Conservation (phyloP, 2,329 filamentous ascomycete genomes). For the Venturia pyrina region DNA sequence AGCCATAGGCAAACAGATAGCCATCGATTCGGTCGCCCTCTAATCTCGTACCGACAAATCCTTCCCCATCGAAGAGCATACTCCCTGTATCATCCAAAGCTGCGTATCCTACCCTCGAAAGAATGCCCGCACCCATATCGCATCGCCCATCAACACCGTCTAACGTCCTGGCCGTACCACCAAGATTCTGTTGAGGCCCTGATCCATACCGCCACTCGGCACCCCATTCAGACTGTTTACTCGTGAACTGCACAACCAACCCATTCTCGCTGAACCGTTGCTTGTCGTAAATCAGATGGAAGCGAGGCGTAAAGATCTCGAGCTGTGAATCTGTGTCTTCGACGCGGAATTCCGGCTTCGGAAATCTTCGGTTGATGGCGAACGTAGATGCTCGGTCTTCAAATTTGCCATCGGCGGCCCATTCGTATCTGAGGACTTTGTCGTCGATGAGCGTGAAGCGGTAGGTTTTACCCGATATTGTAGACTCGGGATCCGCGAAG, state of each 20-base stretch:
- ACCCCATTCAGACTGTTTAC: constrained; percentile 11
- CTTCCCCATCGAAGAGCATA: constrained; percentile 46
- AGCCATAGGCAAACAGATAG: constrained; percentile 51
- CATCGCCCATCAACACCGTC: constrained; percentile 43
- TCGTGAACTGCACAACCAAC: constrained; percentile 21
- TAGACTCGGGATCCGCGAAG: constrained; percentile 33
- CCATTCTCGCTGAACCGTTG: constrained; percentile 43
- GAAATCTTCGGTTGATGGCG: constrained; percentile 44
- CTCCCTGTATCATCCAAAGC: constrained; percentile 44
- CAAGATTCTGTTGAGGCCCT: constrained; percentile 31
- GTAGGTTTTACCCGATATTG: constrained; percentile 40
- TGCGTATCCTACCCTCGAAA: constrained; percentile 42
- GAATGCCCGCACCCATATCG: constrained; percentile 40
- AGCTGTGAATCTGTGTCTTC: constrained; percentile 37
- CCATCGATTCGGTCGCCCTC: constrained; percentile 43
- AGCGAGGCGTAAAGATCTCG: constrained; percentile 45
- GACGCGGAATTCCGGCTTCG: constrained; percentile 39
- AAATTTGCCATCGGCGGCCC: constrained; percentile 48
- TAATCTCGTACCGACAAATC: constrained; percentile 41
- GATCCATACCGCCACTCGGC: constrained; percentile 44
- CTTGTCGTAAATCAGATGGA: constrained; percentile 51
- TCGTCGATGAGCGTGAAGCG: constrained; percentile 51
- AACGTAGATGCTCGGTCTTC: constrained; percentile 54
- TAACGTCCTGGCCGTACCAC: constrained; percentile 44
- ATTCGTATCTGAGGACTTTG: constrained; percentile 50